Evolutionary conservation across 1,284 basidiomycete genomes (phyloP), one percentile per base, ranked within the genome.

Genomic region (Trichosporon sp.): DNA sequence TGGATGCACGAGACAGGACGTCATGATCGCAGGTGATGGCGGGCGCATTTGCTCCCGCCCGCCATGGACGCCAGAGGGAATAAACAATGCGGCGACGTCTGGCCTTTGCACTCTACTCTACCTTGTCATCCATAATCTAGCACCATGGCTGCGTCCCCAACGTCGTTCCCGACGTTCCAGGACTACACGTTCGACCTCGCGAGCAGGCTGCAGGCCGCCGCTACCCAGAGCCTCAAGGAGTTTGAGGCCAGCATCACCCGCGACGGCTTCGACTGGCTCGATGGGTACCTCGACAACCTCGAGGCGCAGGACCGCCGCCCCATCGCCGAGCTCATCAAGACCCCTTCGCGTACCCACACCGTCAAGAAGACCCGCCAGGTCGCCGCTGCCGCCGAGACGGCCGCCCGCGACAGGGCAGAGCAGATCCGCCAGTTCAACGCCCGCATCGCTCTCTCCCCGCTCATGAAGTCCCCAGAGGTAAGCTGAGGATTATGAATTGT

Each of bases 321-420:
- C 0, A 75, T 83, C 29, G 76, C 80, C 23, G 78, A 81, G 53
- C 72, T 82, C 25, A 79, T 83, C 72, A 83, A 83, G 72, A 83
- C 82, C 0, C 82, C 82, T 12, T 81, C 80, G 29, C 74, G 78
- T 44, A 81, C 80, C 1, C 72, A 76, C 21, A 83, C 81, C 25
- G 74, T 76, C 31, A 82, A 82, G 74, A 83, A 83, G 75, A 83
- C 82, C 0, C 70, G 82, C 56, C 78, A 80, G 2, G 71, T 70
- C 3, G 72, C 76, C 0, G 74, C 76, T 3, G 78, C 79, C 25
- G 75, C 72, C 35, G 56, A 60, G 29, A 79, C 78, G 62, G 77
- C 81, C 3, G 60, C 38, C 15, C 58, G 68, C 38, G 51, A 62
- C 65, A 69, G 72, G 11, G 67, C 67, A 0, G 72, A 70, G 60